Base-by-base conservation (phyloP, 1,284 basidiomycete genomes). In the Pseudozyma hubeiensis region DNA sequence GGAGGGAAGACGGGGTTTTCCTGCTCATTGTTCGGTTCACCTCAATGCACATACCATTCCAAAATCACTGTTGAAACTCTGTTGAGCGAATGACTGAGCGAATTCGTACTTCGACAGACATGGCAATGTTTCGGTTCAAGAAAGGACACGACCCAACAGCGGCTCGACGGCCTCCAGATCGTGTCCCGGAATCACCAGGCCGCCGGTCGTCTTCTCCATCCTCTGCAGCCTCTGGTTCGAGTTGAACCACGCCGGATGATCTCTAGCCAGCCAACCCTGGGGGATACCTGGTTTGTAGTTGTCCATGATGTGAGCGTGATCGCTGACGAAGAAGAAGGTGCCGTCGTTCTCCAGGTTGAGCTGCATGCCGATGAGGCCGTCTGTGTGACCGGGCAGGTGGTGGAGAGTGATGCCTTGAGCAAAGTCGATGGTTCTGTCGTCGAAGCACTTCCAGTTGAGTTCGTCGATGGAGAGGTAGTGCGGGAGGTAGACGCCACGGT, bases 371-470 rank as follows among this genome's bases (percentile, higher is more conserved):
- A 78, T 64, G n/a, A 83, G 47, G 19, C 81, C 81, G 9, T 74
- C 77, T 4, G 81, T 80, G 53, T 83, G 81, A 13, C 81, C 81
- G 11, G 81, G 81, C 1, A 80, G 65, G 43, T 81, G 79, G 56
- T 81, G 80, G 0, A 83, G 56, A 3, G 75, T 74, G 53, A 83
- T 64, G n/a, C 81, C 80, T 35, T 72, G 80, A 24, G 71, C 71
- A 40, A 81, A 74, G 19, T 81, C 79, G 39, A 73, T 48, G 24
- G 73, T 75, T 9, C 70, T 55, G 5, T 81, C 80, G 59, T 78
- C 73, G 49, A 82, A 82, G 14, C 72, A 77, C 56, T 80, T 81
- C 81, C 80, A 82, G 53, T 81, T 82, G 53, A 79, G 68, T 16
- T 67, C 49, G 49, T 63, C 67, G 34, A 76, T 10, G 11, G 49